Base-by-base conservation (phyloP, 345 rosid genomes). In the Dimocarpus longan region DNA sequence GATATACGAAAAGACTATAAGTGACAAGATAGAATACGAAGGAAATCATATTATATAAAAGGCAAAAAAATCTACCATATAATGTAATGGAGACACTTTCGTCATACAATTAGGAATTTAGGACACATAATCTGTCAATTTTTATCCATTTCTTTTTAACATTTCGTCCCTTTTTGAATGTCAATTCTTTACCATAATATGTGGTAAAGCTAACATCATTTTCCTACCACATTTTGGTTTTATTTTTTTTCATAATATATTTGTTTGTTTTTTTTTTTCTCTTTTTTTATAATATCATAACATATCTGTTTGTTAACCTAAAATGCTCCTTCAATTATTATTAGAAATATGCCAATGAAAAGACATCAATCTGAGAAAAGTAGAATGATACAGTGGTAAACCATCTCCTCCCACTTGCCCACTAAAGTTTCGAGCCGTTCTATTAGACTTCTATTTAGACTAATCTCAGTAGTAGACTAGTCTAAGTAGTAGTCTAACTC, bases 41-140 rank as follows among this genome's bases (percentile, higher is more conserved):
- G 63, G 21, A 42, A 71, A 52, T 71, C 48, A 39, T 7, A 42
- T 15, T 71, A 13, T 8, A 42, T 44, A 68, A 66, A 66, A 24
- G 59, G 22, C 39, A 12, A 57, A 46, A 70, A 80, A 42, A 68
- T 68, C 70, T 79, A n/a, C 13, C 24, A 46, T 56, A 18, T n/a
- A 65, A 73, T 76, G 73, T 65, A 56, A 66, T 79, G 66, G 28
- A 71, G 66, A n/a, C 72, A 32, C 59, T 66, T 50, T 28, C 71
- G 1, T 22, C 66, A 42, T 6, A 42, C 44, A 42, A 6, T 42
- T 64, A 32, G 37, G 37, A 32, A 68, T 56, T 64, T 50, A 42
- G 44, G 44, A 42, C 54, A 19, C 26, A 24, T 28, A 77, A 59
- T 26, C 50, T 42, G 59, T 73, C 75, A 69, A 44, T 19, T 39